Percentiles rank a stretch among this genome's conserved stretches.
Conservation (phyloP, 1,284 basidiomycete genomes). For the Takashimella tepidaria region DNA sequence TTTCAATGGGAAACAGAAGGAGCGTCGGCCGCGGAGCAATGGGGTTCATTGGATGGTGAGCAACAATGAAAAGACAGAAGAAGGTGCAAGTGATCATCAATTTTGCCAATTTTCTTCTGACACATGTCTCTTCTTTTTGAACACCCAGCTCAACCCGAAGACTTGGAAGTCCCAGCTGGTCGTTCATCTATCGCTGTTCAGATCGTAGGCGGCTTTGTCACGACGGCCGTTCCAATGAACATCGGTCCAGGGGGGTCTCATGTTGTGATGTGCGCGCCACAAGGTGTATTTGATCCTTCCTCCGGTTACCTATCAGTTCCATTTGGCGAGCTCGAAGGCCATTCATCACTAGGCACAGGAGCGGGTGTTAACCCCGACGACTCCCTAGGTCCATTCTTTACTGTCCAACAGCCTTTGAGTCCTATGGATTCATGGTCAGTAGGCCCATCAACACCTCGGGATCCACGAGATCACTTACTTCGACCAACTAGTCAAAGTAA, state of each 20-base stretch:
- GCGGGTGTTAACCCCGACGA: not conserved
- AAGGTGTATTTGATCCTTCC: not conserved
- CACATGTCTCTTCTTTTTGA: too few relatives aligned
- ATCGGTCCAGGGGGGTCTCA: too few relatives aligned
- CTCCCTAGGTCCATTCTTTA: not conserved
- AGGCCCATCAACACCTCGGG: not conserved
- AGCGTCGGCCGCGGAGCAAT: not conserved
- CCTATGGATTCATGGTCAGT: not conserved
- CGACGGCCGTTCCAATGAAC: too few relatives aligned
- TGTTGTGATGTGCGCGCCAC: too few relatives aligned
- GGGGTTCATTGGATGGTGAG: not conserved
- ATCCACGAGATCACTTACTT: not conserved
- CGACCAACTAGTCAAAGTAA: not conserved
- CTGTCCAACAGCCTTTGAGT: not conserved
- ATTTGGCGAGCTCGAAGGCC: not conserved
- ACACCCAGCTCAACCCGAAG: not conserved
- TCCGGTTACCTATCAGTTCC: not conserved
- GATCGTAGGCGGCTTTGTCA: too few relatives aligned
- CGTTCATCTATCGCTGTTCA: not conserved
- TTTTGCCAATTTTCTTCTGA: too few relatives aligned
- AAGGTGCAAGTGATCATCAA: too few relatives aligned
- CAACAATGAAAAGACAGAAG: not conserved
- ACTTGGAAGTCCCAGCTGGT: not conserved
- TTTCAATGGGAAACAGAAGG: not conserved
- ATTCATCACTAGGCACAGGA: not conserved